Percentiles rank a stretch among this genome's conserved stretches.
Evolutionary conservation across 129 eudicot species (phyloP).

Genomic region (Artemisia annua): DNA sequence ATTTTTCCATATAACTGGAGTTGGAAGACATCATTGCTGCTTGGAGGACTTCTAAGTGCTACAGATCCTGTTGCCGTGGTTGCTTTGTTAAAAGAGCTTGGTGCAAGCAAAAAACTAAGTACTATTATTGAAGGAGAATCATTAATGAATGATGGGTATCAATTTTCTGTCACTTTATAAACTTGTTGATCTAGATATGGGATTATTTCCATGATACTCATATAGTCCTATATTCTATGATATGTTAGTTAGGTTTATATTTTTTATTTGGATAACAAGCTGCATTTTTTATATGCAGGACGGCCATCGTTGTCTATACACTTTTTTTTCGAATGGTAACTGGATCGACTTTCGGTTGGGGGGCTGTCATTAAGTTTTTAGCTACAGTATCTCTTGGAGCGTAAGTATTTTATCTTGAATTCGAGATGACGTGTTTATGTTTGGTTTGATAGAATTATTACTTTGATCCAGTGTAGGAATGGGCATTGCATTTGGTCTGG

Average conservation of each 20-base stretch:
- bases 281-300: conserved; percentile 47
- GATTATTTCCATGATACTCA: neutral
- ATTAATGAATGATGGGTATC: conserved; percentile 98
- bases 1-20: conserved; percentile 88
- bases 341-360: conserved; percentile 72
- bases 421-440: neutral
- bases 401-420: conserved; percentile 48
- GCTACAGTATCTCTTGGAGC: conserved; percentile 89
- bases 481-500: conserved; percentile 89
- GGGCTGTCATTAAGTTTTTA: conserved; percentile 61
- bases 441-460: conserved; percentile 23
- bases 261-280: neutral
- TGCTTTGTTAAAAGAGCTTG: conserved; percentile 92
- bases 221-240: conserved; percentile 15
- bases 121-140: conserved; percentile 98
- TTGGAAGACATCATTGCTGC: conserved; percentile 92
- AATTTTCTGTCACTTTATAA: conserved; percentile 5
- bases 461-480: conserved; percentile 67
- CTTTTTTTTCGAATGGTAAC: conserved; percentile 77
- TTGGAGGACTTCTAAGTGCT: conserved; percentile 98
- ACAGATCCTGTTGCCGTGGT: conserved; percentile 99
- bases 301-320: conserved; percentile 85
- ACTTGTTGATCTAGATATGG: neutral
- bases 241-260: neutral
- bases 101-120: conserved; percentile 95